Evolutionary conservation across 148 eudicot genomes (phyloP).

Genomic region (Cornus kousa): DNA sequence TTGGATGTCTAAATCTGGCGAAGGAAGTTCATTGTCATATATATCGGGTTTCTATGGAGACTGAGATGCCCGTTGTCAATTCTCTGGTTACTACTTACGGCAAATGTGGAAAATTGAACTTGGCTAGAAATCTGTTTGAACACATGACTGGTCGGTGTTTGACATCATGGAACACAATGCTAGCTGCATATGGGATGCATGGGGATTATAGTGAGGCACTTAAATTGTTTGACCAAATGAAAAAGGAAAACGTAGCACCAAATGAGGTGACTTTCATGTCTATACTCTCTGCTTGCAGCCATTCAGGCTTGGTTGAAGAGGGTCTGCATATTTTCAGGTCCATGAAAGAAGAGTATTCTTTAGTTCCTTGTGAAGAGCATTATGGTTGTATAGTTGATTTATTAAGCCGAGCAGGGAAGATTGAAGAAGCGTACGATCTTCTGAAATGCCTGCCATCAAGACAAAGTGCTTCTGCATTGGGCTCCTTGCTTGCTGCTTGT

Average conservation of each 20-base stretch:
- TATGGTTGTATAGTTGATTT: slow-evolving; percentile 30
- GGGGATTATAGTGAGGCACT: slow-evolving; percentile 16
- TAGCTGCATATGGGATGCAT: slow-evolving; percentile 35
- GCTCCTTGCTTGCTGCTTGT: slow-evolving; percentile 30
- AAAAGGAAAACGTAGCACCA: slow-evolving; percentile 11
- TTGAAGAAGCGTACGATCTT: slow-evolving; percentile 23
- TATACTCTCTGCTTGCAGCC: slow-evolving; percentile 30
- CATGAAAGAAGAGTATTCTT: slow-evolving; percentile 22
- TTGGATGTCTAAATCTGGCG: slow-evolving; percentile 11
- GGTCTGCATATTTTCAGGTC: slow-evolving; percentile 22
- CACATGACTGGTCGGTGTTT: slow-evolving; percentile 10
- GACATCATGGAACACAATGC: slow-evolving; percentile 33
- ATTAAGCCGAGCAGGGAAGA: slow-evolving; percentile 25
- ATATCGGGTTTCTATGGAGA: slow-evolving; percentile 15
- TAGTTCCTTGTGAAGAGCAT: slow-evolving; percentile 26
- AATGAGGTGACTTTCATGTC: slow-evolving; percentile 28
- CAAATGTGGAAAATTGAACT: slow-evolving; percentile 21
- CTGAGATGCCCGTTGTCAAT: slow-evolving; percentile 21
- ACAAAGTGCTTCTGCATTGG: slow-evolving; percentile 16
- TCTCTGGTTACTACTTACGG: slow-evolving; percentile 26
- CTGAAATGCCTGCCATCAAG: slow-evolving; percentile 9
- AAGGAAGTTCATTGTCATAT: slow-evolving; percentile 21
- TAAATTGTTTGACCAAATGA: slow-evolving; percentile 16
- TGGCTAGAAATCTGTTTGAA: slow-evolving; percentile 18
- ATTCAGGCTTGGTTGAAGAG: slow-evolving; percentile 22